These are phyloP conservation scores for Prunus armeniaca DNA, from an alignment of 306 rosid species.

Conservation along the genomic window DNA sequence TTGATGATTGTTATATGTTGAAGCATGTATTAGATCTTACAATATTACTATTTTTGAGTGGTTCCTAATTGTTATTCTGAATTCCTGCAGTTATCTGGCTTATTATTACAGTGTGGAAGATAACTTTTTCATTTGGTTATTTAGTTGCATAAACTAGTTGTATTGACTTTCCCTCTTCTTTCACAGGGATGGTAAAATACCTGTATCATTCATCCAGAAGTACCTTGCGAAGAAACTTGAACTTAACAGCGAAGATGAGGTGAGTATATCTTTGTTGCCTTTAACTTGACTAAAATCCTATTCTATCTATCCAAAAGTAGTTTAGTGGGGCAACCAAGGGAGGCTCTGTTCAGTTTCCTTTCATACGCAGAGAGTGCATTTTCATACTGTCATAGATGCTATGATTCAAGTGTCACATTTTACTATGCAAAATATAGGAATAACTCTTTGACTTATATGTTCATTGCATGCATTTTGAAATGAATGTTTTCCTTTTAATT, in stretches of 20 bases:
- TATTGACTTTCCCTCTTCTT: constrained; percentile 16
- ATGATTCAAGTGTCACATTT: neutral
- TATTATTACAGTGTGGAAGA: neutral
- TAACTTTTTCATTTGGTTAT: neutral
- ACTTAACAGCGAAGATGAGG: constrained; percentile 80
- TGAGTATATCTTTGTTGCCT: constrained; percentile 36
- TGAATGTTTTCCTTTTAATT: constrained; percentile 6
- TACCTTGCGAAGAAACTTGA: constrained; percentile 85
- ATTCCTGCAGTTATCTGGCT: neutral
- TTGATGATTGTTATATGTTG: neutral
- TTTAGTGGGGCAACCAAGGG: neutral
- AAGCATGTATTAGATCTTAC: neutral
- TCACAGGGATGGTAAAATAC: constrained; percentile 83
- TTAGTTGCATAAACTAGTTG: neutral
- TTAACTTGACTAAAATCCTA: neutral
- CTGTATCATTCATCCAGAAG: constrained; percentile 83
- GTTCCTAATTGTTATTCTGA: neutral
- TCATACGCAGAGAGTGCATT: neutral
- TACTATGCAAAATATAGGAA: neutral
- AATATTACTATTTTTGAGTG: neutral
- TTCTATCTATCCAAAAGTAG: neutral
- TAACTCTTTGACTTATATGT: neutral
- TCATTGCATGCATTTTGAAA: neutral
- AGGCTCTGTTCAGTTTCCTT: neutral
- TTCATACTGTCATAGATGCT: neutral